These are phyloP conservation scores for Linnemannia elongata DNA, from an alignment of 192 early-diverging fungal species.

Conservation along the genomic window DNA sequence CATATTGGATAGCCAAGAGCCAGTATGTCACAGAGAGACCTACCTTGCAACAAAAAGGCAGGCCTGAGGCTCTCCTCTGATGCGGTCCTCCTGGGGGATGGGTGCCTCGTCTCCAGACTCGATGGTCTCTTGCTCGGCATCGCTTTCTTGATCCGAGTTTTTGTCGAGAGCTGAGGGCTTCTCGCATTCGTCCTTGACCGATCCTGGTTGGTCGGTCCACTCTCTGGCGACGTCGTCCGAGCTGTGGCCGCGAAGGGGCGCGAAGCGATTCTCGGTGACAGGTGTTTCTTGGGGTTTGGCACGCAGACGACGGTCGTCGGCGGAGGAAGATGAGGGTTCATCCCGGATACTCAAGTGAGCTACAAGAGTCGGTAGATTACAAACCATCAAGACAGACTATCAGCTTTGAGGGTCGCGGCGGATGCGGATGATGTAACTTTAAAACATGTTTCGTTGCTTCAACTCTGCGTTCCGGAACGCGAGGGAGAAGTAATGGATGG, in stretches of 20 bases:
- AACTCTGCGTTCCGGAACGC: background rate
- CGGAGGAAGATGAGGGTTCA: background rate
- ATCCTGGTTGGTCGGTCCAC: background rate
- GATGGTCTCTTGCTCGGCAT: background rate
- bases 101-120: background rate
- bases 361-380: background rate
- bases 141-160: background rate
- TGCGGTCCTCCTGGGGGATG: background rate
- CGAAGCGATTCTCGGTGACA: background rate
- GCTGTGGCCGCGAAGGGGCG: background rate
- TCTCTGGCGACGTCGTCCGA: background rate
- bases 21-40: background rate
- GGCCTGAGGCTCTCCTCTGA: slow-evolving; percentile 62
- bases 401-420: background rate
- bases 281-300: background rate
- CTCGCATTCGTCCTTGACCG: background rate
- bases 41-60: slow-evolving; percentile 86
- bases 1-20: background rate
- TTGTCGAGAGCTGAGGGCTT: background rate
- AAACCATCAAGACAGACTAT: background rate
- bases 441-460: background rate
- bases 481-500: background rate
- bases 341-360: background rate
- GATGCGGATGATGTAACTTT: too few relatives aligned
- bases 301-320: background rate